Evolutionary conservation across 1,139 yeast species (phyloP), one percentile per base, ranked within the genome.

Genomic region (Geotrichum restrictum): DNA sequence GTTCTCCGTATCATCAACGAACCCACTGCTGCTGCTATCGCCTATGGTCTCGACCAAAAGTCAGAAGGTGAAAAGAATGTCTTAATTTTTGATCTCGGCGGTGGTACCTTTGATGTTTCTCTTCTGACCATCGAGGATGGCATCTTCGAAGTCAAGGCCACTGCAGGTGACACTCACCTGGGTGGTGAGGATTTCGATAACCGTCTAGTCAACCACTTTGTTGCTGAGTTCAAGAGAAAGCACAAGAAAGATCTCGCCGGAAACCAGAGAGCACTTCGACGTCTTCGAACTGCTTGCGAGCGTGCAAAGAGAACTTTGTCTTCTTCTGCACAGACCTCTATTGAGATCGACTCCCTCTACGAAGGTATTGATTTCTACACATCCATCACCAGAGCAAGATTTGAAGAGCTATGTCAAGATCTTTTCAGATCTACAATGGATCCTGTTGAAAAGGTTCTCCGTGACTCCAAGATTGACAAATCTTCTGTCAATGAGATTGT

Each of bases 1-100:
- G 95, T 91, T 56, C 80, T 89, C 69, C 85, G 98, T 77, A 89
- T 91, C 69, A 95, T 91, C 63, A 91, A 91, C 72, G 98, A 91
- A 78, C 98, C 98, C 60, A 91, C 98, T 54, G 98, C 98, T 49
- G 97, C 98, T 58, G 97, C 97, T 55, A 88, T 91, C 72, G 98
- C 98, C 58, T 91, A 91, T 74, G 98, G 98, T 63, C 80, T 91
- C 66, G 97, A 91, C 75, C 85, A 87, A 73, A 78, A 85, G n/a
- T n/a, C n/a, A 60, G 91, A 85, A 65, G 88, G 85, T 62, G 93
- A 88, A 74, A 85, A 85, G 70, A 94, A 88, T 76, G 88, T 88
- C 64, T 82, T 88, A 69, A 95, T 88, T 59, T 89, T 87, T 76
- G 97, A 89, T n/a, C n/a, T n/a, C n/a, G n/a, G n/a, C n/a, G n/a